A percentile compares a stretch with the other conserved stretches of the same genome.
Evolutionary conservation across 2,329 filamentous ascomycete genomes (phyloP).

Genomic region (Hypoxylon sp.): DNA sequence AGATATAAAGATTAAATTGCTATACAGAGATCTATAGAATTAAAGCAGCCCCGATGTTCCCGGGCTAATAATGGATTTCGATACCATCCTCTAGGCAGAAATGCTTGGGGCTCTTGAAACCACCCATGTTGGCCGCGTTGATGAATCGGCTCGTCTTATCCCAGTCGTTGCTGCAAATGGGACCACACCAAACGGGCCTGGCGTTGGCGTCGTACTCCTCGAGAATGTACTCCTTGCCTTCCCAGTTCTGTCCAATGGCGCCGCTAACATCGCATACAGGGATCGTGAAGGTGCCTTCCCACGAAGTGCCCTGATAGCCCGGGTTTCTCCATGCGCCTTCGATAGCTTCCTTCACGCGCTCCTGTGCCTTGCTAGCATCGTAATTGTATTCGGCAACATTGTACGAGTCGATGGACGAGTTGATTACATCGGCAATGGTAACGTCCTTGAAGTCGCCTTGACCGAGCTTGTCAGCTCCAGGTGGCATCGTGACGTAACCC

Average conservation of each 20-base stretch:
- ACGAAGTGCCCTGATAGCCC: conserved; percentile 11
- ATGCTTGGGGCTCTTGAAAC: conserved; percentile 29
- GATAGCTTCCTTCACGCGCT: conserved; percentile 26
- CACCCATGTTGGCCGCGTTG: conserved; percentile 21
- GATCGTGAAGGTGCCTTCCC: conserved; percentile 26
- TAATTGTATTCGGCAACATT: conserved; percentile 31
- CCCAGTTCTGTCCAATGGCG: conserved; percentile 8
- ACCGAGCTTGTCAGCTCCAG: conserved; percentile 21
- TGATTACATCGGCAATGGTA: conserved; percentile 28
- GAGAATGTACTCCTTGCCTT: conserved; percentile 19
- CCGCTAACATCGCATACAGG: conserved; percentile 24
- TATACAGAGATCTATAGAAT: background rate
- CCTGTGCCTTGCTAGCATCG: conserved; percentile 19
- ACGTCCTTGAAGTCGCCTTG: conserved; percentile 18
- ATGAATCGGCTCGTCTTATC: conserved; percentile 26
- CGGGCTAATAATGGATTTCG: conserved; percentile 9
- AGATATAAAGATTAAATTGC: background rate
- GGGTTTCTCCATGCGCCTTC: conserved; percentile 22
- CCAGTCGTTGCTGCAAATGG: conserved; percentile 27
- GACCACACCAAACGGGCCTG: conserved; percentile 20
- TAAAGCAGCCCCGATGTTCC: background rate
- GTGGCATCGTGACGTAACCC: conserved; percentile 26
- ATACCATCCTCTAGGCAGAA: conserved; percentile 6
- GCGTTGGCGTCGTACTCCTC: conserved; percentile 18
- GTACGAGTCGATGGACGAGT: conserved; percentile 34